These are phyloP conservation scores for Tetraselmis chui DNA, from an alignment of 139 green algal species.

Conservation along the genomic window DNA sequence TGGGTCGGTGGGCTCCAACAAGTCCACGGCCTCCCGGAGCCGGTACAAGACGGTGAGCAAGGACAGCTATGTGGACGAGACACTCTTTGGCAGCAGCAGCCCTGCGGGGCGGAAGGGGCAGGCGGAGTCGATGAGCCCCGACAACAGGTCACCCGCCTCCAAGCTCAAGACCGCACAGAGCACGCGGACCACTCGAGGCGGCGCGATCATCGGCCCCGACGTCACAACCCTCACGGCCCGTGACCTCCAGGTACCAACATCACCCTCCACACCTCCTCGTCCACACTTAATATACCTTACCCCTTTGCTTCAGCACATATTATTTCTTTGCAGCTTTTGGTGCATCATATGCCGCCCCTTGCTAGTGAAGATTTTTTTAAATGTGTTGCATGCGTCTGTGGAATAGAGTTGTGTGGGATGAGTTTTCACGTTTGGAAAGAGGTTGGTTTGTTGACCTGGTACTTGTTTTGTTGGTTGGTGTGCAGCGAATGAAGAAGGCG, in stretches of 20 bases:
- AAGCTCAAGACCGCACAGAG: background rate
- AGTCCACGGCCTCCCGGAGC: background rate
- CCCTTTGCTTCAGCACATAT: too few relatives aligned
- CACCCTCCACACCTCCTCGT: too few relatives aligned
- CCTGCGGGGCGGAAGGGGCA: background rate
- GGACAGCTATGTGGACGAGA: slow-evolving; percentile 41
- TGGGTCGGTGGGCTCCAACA: background rate
- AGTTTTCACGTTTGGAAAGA: too few relatives aligned
- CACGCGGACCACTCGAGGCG: background rate
- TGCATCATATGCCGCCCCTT: too few relatives aligned
- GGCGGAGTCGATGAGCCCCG: background rate
- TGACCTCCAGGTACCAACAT: too few relatives aligned
- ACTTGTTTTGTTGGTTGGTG: too few relatives aligned
- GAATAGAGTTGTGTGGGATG: too few relatives aligned
- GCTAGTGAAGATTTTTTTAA: too few relatives aligned
- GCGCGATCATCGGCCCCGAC: background rate
- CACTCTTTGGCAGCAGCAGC: slow-evolving; percentile 33
- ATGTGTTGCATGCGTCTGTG: too few relatives aligned
- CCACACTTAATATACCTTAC: too few relatives aligned
- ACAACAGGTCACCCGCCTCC: background rate
- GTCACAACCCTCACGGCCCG: background rate
- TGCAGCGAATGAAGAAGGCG: slow-evolving; percentile 56
- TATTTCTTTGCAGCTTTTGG: too few relatives aligned
- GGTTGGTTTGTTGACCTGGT: too few relatives aligned
- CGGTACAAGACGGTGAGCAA: slow-evolving; percentile 36